Evolutionary conservation across 345 rosid genomes (phyloP).

Genomic region (Citrus australasica): DNA sequence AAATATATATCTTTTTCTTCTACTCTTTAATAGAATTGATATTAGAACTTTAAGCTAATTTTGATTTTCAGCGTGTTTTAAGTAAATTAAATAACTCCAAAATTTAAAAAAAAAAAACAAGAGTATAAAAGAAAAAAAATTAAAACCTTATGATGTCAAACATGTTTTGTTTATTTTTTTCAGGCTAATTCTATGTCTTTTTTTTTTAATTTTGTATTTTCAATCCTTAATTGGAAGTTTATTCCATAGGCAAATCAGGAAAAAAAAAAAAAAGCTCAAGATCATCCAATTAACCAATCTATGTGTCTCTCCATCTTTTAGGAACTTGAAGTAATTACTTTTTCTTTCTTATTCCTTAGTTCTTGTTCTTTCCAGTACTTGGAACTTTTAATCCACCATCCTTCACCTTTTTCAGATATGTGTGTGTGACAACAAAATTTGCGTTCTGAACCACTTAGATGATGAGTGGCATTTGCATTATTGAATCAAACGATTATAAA

Average conservation of each 20-base stretch:
- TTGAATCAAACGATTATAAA: no score
- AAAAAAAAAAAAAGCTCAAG: neutral
- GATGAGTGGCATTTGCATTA: no score
- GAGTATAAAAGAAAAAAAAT: no score
- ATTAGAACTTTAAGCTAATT: neutral
- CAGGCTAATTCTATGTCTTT: neutral
- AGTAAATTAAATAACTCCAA: neutral
- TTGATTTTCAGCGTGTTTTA: neutral
- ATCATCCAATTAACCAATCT: neutral
- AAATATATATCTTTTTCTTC: neutral
- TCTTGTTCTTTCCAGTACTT: neutral
- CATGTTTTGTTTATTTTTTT: neutral
- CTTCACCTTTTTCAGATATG: no score
- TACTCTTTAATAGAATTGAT: neutral
- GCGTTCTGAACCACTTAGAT: no score
- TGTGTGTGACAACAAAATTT: no score
- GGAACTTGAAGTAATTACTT: neutral
- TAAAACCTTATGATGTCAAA: neutral
- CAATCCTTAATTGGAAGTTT: neutral
- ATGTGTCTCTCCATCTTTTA: neutral
- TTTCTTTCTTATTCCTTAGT: neutral
- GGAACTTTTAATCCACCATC: neutral
- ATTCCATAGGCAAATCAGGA: neutral
- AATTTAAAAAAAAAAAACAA: no score
- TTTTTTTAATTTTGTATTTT: neutral